Percentiles rank a stretch among this genome's conserved stretches.
Evolutionary conservation across 768 basidiomycete species (phyloP).

Genomic region (Mycena sanguinolenta): DNA sequence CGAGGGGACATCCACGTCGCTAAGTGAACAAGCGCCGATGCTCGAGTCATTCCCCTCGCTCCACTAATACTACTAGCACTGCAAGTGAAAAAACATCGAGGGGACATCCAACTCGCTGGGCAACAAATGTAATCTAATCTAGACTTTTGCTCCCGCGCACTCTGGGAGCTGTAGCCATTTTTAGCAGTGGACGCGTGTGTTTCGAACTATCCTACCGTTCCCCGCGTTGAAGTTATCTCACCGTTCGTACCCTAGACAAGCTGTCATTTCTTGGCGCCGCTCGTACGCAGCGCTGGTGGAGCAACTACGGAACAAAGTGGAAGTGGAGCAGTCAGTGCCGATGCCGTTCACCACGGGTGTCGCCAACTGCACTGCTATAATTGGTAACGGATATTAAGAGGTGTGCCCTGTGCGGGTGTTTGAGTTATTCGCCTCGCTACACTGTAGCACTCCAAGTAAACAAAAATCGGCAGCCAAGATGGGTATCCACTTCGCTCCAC

Average conservation of each 20-base stretch:
- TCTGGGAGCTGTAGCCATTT: constrained; percentile 6
- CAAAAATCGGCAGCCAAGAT: no score
- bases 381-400: neutral
- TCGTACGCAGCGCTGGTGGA: constrained; percentile 7
- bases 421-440: constrained; percentile 2
- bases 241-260: no score
- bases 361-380: constrained; percentile 11
- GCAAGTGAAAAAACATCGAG: no score
- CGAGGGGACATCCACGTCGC: neutral
- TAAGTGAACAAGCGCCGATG: constrained; percentile 2
- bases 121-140: constrained; percentile 8
- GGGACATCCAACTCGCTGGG: no score
- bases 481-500: no score
- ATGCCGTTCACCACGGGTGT: no score
- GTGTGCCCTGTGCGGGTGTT: constrained; percentile 5
- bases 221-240: no score
- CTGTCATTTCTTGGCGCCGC: constrained; percentile 5
- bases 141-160: constrained; percentile 9
- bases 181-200: constrained; percentile 6
- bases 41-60: no score
- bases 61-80: no score
- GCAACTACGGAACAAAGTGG: constrained; percentile 3
- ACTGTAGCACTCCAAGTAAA: constrained; percentile 12
- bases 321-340: no score
- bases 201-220: constrained; percentile 12